Base-by-base conservation (phyloP, 208 protist species). In the Balamuthia mandrillaris region DNA sequence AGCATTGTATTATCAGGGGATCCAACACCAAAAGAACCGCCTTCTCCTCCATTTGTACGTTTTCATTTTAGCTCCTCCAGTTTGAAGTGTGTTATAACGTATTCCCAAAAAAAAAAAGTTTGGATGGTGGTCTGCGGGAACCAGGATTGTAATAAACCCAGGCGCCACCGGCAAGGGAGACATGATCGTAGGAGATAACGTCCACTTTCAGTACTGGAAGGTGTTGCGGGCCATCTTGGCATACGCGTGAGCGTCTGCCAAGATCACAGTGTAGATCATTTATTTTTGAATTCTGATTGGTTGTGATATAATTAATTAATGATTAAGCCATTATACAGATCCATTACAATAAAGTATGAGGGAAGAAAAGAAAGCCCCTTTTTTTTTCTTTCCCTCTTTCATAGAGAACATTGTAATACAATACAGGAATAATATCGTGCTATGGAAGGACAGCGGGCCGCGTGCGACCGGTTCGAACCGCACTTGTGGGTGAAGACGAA, bases 151-250 rank as follows among this genome's bases (percentile, higher is more conserved):
- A 21, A 58, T 39, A 39, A 79, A 79, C 33, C 42, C 37, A 1
- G 31, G 51, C 70, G 37, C 37, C 70, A 14, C 70, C 4, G n/a
- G 24, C 21, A 79, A 29, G 18, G 70, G 49, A 39, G 70, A 47
- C 70, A 16, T 21, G 14, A 47, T 42, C 45, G 45, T 60, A 9
- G 45, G 49, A 5, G 14, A 60, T 35, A 47, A 79, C 21, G 3
- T 47, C 9, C 70, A 79, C 49, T 79, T 79, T 47, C 70, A 79
- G 45, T 79, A 79, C 70, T 79, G 70, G 70, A 35, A 24, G 12
- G 70, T 79, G 3, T 31, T 79, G 42, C 70, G 70, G 10, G 42
- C 70, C n/a, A 58, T 79, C 49, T 47, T 79, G 7, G 70, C 49
- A 39, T 79, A 79, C 49, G 70, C 54, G 47, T 79, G 65, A 63